Conservation (phyloP, 163 green algal species). For the Trebouxiophyceae sp. region DNA sequence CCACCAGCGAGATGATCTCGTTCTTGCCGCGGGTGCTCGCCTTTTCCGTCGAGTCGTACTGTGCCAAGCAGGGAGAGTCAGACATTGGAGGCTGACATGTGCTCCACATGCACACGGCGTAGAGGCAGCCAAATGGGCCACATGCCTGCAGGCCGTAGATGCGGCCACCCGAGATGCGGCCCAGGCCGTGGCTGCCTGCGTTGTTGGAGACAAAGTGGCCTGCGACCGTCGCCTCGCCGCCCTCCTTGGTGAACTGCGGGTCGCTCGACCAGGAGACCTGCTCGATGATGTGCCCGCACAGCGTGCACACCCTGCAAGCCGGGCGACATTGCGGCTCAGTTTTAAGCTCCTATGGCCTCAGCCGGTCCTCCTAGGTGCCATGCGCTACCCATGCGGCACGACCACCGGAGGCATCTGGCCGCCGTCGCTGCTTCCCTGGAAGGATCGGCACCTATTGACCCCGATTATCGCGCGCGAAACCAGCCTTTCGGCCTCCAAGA, state of each 20-base stretch:
- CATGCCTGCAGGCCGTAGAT: slow-evolving; percentile 45
- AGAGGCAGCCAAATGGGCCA: not conserved
- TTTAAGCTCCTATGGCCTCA: too few relatives aligned
- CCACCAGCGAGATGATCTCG: slow-evolving; percentile 75
- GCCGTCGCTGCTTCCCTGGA: too few relatives aligned
- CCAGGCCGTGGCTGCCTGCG: slow-evolving; percentile 43
- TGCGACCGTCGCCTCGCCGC: slow-evolving; percentile 58
- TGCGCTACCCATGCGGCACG: too few relatives aligned
- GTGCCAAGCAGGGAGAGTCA: too few relatives aligned
- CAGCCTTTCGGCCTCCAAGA: too few relatives aligned
- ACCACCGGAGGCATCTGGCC: too few relatives aligned
- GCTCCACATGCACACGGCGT: too few relatives aligned
- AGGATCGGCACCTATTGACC: too few relatives aligned
- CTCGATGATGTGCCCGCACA: slow-evolving; percentile 80
- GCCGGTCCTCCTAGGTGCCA: too few relatives aligned
- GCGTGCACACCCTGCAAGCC: slow-evolving; percentile 66
- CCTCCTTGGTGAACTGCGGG: slow-evolving; percentile 82
- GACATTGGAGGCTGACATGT: too few relatives aligned
- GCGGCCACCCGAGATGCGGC: slow-evolving; percentile 50
- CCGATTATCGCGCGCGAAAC: too few relatives aligned
- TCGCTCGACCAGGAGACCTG: slow-evolving; percentile 79
- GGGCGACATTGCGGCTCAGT: too few relatives aligned
- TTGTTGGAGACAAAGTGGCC: slow-evolving; percentile 65
- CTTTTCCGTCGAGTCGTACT: slow-evolving; percentile 79
- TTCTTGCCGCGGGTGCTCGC: slow-evolving; percentile 61